Evolutionary conservation across 441 rosid species (phyloP).

Genomic region (Euphorbia celastroides): DNA sequence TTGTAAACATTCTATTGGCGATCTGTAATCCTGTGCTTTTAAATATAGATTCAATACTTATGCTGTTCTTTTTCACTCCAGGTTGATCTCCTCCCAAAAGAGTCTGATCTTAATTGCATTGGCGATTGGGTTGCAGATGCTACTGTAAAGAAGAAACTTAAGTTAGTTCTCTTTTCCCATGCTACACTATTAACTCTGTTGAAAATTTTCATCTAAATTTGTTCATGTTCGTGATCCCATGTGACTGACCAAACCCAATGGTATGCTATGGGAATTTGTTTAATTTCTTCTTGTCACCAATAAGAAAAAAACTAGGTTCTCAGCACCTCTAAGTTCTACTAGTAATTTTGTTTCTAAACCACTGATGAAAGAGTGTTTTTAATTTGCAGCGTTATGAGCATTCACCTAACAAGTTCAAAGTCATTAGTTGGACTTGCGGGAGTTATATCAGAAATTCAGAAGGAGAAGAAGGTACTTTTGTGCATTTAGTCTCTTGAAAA

Average conservation of each 20-base stretch:
- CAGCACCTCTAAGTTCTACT: not conserved
- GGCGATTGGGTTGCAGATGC: conserved; percentile 98
- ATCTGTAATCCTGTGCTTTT: conserved; percentile 9
- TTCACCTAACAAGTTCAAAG: conserved; percentile 92
- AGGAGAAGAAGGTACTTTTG: conserved; percentile 75
- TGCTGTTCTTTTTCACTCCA: conserved; percentile 23
- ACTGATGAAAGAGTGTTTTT: conserved; percentile 6
- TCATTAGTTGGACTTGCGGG: conserved; percentile 76
- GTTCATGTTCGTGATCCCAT: not conserved
- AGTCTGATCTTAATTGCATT: conserved; percentile 81
- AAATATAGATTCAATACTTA: not conserved
- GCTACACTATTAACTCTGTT: conserved; percentile 9
- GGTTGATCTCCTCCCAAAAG: conserved; percentile 95
- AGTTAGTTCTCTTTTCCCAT: conserved; percentile 44
- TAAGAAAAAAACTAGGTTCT: not conserved
- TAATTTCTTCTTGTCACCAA: not conserved
- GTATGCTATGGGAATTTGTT: not conserved
- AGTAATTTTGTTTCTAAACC: not conserved
- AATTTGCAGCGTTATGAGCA: conserved; percentile 71
- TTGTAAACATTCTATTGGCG: conserved; percentile 20
- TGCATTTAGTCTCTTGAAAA: not conserved
- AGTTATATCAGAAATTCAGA: conserved; percentile 86
- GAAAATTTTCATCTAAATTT: not conserved
- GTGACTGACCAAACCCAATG: conserved; percentile 4
- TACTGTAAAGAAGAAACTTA: conserved; percentile 76